A percentile compares a stretch with the other conserved stretches of the same genome.
Evolutionary conservation across 2,329 filamentous ascomycete genomes (phyloP).

Genomic region (Aspergillus sp.): DNA sequence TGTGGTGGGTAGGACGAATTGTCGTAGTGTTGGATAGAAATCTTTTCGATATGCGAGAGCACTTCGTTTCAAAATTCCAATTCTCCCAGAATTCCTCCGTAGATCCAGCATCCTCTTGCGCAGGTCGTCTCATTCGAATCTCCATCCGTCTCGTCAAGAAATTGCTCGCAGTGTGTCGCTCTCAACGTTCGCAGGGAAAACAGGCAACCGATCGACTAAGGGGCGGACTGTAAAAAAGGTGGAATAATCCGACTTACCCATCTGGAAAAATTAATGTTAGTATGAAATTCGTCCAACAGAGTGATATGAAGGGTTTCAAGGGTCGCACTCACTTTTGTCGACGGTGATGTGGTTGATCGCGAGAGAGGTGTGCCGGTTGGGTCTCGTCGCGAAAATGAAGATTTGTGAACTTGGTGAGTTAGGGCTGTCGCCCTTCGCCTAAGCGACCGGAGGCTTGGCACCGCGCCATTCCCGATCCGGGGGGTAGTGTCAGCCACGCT

Average conservation of each 20-base stretch:
- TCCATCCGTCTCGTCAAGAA: not conserved
- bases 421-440: conserved; percentile 45
- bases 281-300: conserved; percentile 18
- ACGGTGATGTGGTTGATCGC: conserved; percentile 49
- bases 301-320: conserved; percentile 7
- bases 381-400: conserved; percentile 37
- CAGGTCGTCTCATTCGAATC: not conserved
- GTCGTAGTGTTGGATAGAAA: not conserved
- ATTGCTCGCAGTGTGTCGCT: conserved; percentile 14
- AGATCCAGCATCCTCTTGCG: not conserved
- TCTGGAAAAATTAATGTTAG: conserved; percentile 45
- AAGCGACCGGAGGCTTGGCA: conserved; percentile 34
- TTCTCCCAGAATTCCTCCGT: not conserved
- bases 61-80: not conserved
- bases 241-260: conserved; percentile 56
- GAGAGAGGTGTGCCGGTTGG: conserved; percentile 35
- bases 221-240: conserved; percentile 22
- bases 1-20: conserved; percentile 4
- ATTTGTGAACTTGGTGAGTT: conserved; percentile 43
- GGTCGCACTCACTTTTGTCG: conserved; percentile 49
- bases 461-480: conserved; percentile 27
- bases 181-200: conserved; percentile 25
- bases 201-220: conserved; percentile 29
- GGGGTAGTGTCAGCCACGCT: conserved; percentile 6
- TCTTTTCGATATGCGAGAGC: conserved; percentile 9